Conservation (phyloP, 2,329 filamentous ascomycete genomes). For the Pseudogymnoascus sp. region DNA sequence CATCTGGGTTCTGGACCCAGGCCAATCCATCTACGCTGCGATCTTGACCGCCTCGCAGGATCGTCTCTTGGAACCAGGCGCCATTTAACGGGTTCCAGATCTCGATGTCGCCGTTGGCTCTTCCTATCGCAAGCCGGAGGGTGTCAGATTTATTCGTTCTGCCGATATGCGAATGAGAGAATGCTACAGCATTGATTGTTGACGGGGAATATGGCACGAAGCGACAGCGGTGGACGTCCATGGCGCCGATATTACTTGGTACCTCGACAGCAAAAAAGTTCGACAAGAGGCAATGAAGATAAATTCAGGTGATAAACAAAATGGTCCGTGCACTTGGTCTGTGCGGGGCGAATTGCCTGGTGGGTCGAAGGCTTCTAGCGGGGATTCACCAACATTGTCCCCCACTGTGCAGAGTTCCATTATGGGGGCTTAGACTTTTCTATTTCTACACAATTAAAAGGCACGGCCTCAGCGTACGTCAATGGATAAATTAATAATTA, state of each 20-base stretch:
- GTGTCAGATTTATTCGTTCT: conserved; percentile 48
- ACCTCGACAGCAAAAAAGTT: conserved; percentile 12
- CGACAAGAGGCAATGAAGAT: conserved; percentile 10
- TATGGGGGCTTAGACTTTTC: neutral
- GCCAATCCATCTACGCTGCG: conserved; percentile 83
- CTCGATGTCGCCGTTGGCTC: conserved; percentile 92
- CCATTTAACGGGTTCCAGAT: conserved; percentile 81
- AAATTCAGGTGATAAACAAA: conserved; percentile 10
- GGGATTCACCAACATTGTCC: neutral
- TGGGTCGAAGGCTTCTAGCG: neutral
- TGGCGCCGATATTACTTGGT: conserved; percentile 32
- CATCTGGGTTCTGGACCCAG: conserved; percentile 82
- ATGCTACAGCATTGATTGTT: conserved; percentile 89
- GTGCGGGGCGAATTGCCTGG: neutral
- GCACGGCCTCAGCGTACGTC: neutral
- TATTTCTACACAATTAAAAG: neutral
- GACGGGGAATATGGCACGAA: conserved; percentile 90
- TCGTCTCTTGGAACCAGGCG: conserved; percentile 81
- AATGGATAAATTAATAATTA: neutral
- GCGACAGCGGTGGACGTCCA: conserved; percentile 96
- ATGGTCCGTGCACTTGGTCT: conserved; percentile 6
- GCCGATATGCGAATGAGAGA: conserved; percentile 64
- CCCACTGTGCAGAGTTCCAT: neutral
- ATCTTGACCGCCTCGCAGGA: conserved; percentile 75
- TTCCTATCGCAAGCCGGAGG: conserved; percentile 77